phyloP scores from a whole-genome alignment of 768 basidiomycete genomes.

The Rubroboletus satanas region DNA sequence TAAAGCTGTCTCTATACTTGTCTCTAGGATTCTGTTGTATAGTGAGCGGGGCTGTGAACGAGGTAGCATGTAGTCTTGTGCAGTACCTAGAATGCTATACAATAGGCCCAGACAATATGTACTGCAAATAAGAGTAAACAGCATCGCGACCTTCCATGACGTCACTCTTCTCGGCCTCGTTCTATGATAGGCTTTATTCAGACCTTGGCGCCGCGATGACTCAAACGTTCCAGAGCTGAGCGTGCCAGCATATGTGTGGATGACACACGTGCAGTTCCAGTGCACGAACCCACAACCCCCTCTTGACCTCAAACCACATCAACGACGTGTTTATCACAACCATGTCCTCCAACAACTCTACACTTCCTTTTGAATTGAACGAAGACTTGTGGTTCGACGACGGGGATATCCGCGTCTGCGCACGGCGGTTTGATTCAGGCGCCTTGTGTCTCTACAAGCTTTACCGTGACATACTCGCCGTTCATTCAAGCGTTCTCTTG shows the following conservation, averaged over 20 bases:
- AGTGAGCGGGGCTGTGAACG: too few relatives aligned
- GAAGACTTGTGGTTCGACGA: constrained; percentile 7
- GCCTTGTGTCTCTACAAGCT: constrained; percentile 5
- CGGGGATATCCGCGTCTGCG: constrained; percentile 1
- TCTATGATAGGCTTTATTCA: too few relatives aligned
- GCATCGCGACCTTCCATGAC: too few relatives aligned
- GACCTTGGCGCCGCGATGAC: too few relatives aligned
- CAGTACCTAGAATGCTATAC: too few relatives aligned
- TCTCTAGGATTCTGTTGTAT: too few relatives aligned
- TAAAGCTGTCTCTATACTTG: too few relatives aligned
- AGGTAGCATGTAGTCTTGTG: too few relatives aligned
- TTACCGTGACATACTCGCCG: constrained; percentile 2
- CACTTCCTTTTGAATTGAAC: neutral
- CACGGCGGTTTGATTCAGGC: constrained; percentile 4
- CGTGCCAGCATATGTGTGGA: neutral
- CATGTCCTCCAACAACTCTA: neutral
- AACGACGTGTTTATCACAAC: neutral
- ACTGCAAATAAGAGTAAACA: too few relatives aligned
- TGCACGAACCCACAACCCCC: neutral
- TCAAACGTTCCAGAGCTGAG: neutral
- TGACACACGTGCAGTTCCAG: neutral
- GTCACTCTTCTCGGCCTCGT: too few relatives aligned
- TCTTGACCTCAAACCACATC: neutral
- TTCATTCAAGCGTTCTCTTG: neutral
- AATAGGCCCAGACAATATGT: too few relatives aligned